Conservation (phyloP, 352 stramenopile genomes). For the Globisporangium rhizosaccharum region DNA sequence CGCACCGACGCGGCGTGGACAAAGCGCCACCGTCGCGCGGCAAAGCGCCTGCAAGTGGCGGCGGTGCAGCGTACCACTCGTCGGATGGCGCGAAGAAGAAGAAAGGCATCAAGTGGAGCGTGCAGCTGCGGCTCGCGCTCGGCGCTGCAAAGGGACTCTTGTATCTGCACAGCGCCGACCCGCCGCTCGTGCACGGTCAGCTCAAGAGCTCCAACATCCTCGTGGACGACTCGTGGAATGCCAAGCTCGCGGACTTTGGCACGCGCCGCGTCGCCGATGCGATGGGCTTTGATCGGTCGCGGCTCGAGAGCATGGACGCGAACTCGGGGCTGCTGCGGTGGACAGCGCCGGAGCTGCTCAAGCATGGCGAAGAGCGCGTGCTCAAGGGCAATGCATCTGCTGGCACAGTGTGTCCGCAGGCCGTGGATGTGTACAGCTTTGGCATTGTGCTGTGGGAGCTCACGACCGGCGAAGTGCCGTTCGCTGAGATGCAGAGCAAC, state of each 20-base stretch:
- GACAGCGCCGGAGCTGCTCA: conserved; percentile 77
- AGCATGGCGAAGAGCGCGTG: conserved; percentile 67
- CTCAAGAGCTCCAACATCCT: conserved; percentile 88
- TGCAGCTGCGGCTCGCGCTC: conserved; percentile 74
- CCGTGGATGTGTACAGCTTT: conserved; percentile 86
- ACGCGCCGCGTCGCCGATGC: conserved; percentile 74
- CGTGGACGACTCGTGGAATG: conserved; percentile 87
- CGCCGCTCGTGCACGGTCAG: conserved; percentile 78
- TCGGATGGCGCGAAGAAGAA: conserved; percentile 30
- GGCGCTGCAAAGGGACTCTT: conserved; percentile 72
- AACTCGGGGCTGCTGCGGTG: conserved; percentile 59
- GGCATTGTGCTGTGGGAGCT: conserved; percentile 88
- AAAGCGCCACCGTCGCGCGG: conserved; percentile 12
- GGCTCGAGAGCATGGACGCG: conserved; percentile 51
- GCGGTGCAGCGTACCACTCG: conserved; percentile 16
- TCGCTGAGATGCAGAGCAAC: conserved; percentile 58
- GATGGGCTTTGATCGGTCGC: conserved; percentile 65
- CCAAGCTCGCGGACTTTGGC: conserved; percentile 85
- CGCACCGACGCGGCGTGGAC: conserved; percentile 10
- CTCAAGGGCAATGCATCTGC: conserved; percentile 32
- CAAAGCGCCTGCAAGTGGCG: conserved; percentile 6
- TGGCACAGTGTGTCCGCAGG: conserved; percentile 40
- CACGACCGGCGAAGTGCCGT: conserved; percentile 77
- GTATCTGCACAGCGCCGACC: conserved; percentile 81
- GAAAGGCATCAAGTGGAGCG: conserved; percentile 75